phyloP scores from a whole-genome alignment of 2,329 filamentous ascomycete genomes.

The Fusarium nanum region DNA sequence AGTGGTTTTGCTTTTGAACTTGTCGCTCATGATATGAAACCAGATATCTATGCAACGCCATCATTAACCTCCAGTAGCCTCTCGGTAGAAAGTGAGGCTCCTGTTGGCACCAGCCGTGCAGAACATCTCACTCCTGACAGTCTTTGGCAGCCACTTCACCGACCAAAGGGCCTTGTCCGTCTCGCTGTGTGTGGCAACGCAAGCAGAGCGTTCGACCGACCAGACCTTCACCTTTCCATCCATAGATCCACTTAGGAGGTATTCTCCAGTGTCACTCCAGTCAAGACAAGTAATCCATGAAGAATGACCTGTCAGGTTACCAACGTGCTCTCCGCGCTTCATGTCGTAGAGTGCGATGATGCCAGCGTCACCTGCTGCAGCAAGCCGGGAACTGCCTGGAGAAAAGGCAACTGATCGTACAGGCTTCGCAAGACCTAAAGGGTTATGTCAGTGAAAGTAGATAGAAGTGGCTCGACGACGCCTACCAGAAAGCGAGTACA shows the following conservation, averaged over 20 bases:
- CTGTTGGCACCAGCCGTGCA: slow-evolving; percentile 81
- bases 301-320: slow-evolving; percentile 80
- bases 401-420: slow-evolving; percentile 90
- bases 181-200: slow-evolving; percentile 94
- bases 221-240: slow-evolving; percentile 97
- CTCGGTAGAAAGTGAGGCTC: slow-evolving; percentile 84
- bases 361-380: slow-evolving; percentile 88
- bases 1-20: not conserved
- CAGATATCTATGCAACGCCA: not conserved
- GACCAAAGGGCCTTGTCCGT: slow-evolving; percentile 87
- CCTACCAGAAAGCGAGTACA: slow-evolving; percentile 85
- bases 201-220: slow-evolving; percentile 84
- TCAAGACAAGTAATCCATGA: slow-evolving; percentile 93
- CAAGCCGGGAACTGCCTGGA: slow-evolving; percentile 83
- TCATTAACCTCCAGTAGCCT: slow-evolving; percentile 66
- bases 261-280: slow-evolving; percentile 95
- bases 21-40: not conserved
- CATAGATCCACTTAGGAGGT: slow-evolving; percentile 85
- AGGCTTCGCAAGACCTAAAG: slow-evolving; percentile 81
- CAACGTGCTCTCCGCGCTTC: slow-evolving; percentile 90
- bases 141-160: slow-evolving; percentile 85
- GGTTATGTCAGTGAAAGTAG: slow-evolving; percentile 16
- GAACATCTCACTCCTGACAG: slow-evolving; percentile 75
- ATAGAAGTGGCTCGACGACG: not conserved
- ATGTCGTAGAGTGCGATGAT: slow-evolving; percentile 95